Evolutionary conservation across 768 basidiomycete species (phyloP).

Genomic region (Pleurotus cornucopiae): DNA sequence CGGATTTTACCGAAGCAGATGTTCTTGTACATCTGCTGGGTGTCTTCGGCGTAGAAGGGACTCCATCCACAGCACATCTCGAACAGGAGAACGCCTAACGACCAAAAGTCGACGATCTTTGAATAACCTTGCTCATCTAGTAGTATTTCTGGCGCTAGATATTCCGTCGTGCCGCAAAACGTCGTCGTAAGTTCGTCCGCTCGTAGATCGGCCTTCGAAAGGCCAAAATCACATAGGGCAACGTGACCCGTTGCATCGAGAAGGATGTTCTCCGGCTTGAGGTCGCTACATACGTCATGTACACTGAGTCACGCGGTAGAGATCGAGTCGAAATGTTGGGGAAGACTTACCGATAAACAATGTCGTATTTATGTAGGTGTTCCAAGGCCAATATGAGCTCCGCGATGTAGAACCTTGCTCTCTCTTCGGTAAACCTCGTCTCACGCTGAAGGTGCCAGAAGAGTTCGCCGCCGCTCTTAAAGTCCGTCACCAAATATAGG

Average conservation of each 20-base stretch:
- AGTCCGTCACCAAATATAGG: conserved; percentile 95
- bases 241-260: conserved; percentile 98
- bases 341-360: conserved; percentile 76
- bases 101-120: conserved; percentile 99
- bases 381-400: conserved; percentile 94
- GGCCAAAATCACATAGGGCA: conserved; percentile 96
- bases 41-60: conserved; percentile 99
- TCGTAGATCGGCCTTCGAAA: conserved; percentile 93
- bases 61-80: conserved; percentile 99
- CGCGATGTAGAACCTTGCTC: conserved; percentile 94
- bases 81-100: conserved; percentile 90
- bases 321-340: too few relatives aligned
- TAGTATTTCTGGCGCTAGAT: conserved; percentile 97
- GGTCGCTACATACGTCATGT: conserved; percentile 49
- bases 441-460: conserved; percentile 99
- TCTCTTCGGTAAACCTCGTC: conserved; percentile 87
- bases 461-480: conserved; percentile 96
- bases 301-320: too few relatives aligned
- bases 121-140: conserved; percentile 98
- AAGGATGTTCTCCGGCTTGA: conserved; percentile 98
- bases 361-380: conserved; percentile 96
- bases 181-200: conserved; percentile 97
- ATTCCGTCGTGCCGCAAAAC: conserved; percentile 98
- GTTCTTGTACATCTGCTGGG: conserved; percentile 99
- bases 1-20: conserved; percentile 98